These are phyloP conservation scores for Clitoria ternatea DNA, from an alignment of 306 rosid species.

Conservation along the genomic window DNA sequence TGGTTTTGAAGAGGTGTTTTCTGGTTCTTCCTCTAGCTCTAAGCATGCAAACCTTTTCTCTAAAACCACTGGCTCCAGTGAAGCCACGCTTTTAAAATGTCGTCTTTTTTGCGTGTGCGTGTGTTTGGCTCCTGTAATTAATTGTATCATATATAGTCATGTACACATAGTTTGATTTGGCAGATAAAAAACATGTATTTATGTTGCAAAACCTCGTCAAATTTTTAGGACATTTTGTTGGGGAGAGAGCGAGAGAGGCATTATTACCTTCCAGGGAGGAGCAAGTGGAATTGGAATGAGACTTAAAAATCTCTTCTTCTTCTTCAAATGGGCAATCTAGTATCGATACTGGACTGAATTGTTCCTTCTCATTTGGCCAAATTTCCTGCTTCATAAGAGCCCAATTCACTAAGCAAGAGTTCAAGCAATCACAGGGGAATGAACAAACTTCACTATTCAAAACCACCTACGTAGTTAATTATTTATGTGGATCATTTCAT, in stretches of 20 bases:
- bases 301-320: slow-evolving; percentile 40
- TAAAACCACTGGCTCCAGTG: slow-evolving; percentile 42
- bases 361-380: slow-evolving; percentile 65
- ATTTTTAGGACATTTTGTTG: background rate
- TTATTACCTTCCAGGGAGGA: slow-evolving; percentile 39
- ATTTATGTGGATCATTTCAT: background rate
- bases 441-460: background rate
- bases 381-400: slow-evolving; percentile 37
- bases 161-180: background rate
- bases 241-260: background rate
- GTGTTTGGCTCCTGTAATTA: slow-evolving; percentile 39
- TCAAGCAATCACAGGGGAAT: background rate
- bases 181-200: background rate
- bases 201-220: background rate
- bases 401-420: background rate
- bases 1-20: background rate
- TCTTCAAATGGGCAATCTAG: slow-evolving; percentile 73
- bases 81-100: slow-evolving; percentile 32
- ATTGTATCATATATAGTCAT: background rate
- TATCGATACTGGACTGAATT: slow-evolving; percentile 78
- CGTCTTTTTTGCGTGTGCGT: slow-evolving; percentile 38
- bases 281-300: slow-evolving; percentile 26
- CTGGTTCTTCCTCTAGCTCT: slow-evolving; percentile 24
- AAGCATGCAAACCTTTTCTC: slow-evolving; percentile 41
- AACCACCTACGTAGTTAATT: background rate